Evolutionary conservation across 345 rosid species (phyloP).

Genomic region (Acer campestre): DNA sequence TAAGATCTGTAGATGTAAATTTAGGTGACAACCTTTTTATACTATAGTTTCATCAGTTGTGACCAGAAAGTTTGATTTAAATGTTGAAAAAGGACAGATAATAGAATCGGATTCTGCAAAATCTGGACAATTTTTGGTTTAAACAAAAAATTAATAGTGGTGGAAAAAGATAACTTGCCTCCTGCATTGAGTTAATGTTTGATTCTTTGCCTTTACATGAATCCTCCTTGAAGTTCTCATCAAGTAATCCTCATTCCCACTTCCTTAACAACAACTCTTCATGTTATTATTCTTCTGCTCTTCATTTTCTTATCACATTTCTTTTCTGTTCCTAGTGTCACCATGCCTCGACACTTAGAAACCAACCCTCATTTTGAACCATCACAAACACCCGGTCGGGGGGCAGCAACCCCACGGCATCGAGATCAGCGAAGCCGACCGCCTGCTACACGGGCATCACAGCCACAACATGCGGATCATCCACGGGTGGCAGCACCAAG

Average conservation of each 20-base stretch:
- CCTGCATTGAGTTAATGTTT: constrained; percentile 45
- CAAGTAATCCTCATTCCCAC: constrained; percentile 54
- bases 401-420: not conserved
- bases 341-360: constrained; percentile 49
- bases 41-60: too few relatives aligned
- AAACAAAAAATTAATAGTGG: not conserved
- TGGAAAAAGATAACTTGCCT: constrained; percentile 63
- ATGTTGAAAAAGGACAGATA: not conserved
- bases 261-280: constrained; percentile 23
- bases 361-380: constrained; percentile 60
- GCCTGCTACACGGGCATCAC: not conserved
- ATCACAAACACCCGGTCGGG: not conserved
- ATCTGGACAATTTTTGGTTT: not conserved
- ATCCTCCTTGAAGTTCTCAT: constrained; percentile 64
- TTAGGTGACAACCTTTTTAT: not conserved
- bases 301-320: constrained; percentile 14
- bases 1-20: not conserved
- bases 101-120: not conserved
- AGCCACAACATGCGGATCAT: too few relatives aligned
- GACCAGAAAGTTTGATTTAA: not conserved
- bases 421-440: constrained; percentile 8
- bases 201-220: constrained; percentile 62
- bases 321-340: not conserved
- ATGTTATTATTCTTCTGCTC: constrained; percentile 16
- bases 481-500: not conserved